Evolutionary conservation across 805 yeast species (phyloP).

Genomic region (Starmerella floris): DNA sequence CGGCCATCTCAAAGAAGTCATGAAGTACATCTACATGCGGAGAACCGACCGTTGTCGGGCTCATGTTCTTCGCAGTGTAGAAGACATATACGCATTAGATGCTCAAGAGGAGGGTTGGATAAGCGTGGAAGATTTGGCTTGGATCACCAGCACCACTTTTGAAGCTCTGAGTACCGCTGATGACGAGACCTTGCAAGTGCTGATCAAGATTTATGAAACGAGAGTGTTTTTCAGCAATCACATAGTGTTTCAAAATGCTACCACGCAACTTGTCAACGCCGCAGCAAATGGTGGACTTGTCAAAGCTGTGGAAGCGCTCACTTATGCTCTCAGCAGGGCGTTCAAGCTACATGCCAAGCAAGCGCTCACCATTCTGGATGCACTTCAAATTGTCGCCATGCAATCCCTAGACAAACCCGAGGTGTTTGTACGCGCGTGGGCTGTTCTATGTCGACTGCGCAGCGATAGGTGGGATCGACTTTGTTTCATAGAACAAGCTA

Average conservation of each 20-base stretch:
- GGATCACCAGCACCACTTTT: slow-evolving; percentile 13
- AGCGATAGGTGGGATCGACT: slow-evolving; percentile 15
- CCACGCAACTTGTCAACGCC: slow-evolving; percentile 7
- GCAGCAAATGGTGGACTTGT: not conserved
- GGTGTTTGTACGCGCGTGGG: slow-evolving; percentile 18
- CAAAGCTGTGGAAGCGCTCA: slow-evolving; percentile 10
- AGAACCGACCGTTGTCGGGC: slow-evolving; percentile 18
- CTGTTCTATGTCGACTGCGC: slow-evolving; percentile 18
- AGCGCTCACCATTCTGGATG: slow-evolving; percentile 5
- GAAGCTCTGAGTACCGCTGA: slow-evolving; percentile 7
- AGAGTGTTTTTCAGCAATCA: slow-evolving; percentile 9
- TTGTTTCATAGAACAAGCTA: slow-evolving; percentile 14
- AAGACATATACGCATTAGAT: slow-evolving; percentile 11
- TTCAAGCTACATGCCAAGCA: slow-evolving; percentile 5
- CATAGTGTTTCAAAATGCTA: slow-evolving; percentile 7
- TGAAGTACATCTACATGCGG: slow-evolving; percentile 35
- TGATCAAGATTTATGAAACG: slow-evolving; percentile 13
- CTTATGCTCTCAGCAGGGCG: slow-evolving; percentile 5
- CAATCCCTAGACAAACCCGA: slow-evolving; percentile 7
- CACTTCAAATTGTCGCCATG: slow-evolving; percentile 10
- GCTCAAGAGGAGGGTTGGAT: slow-evolving; percentile 15
- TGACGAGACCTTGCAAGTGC: slow-evolving; percentile 4
- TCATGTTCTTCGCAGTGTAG: slow-evolving; percentile 21
- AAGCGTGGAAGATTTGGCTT: slow-evolving; percentile 4
- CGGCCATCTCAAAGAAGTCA: slow-evolving; percentile 33